phyloP scores from a whole-genome alignment of 305 asterid species.

The Fraxinus velutina region DNA sequence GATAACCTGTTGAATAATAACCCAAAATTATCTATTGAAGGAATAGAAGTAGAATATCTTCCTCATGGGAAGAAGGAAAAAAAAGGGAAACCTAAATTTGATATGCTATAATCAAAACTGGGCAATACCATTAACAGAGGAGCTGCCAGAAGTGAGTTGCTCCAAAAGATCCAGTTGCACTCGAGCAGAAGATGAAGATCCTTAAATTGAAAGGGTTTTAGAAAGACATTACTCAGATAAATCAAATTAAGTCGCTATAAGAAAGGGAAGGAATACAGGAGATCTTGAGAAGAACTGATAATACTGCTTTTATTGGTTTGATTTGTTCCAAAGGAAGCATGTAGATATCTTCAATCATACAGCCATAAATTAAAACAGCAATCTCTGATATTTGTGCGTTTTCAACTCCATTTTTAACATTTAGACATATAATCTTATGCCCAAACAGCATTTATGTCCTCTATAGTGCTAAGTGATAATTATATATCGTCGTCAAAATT shows the following conservation, averaged over 20 bases:
- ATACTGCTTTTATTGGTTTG: background rate
- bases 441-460: background rate
- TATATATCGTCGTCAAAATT: background rate
- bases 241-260: background rate
- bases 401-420: background rate
- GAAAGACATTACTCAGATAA: background rate
- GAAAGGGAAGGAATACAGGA: background rate
- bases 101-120: background rate
- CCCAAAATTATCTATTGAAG: constrained; percentile 3
- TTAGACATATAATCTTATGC: background rate
- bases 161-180: constrained; percentile 73
- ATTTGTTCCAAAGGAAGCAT: background rate
- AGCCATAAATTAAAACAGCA: background rate
- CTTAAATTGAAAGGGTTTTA: constrained; percentile 29
- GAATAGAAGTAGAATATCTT: background rate
- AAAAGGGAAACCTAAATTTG: background rate
- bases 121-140: constrained; percentile 44
- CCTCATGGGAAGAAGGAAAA: background rate
- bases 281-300: background rate
- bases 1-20: constrained; percentile 43
- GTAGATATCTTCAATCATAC: background rate
- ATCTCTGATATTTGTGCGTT: background rate
- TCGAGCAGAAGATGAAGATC: constrained; percentile 65
- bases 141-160: constrained; percentile 59
- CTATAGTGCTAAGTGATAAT: background rate